Conservation (phyloP, 2,329 filamentous ascomycete genomes). For the Curvularia hawaiiensis region DNA sequence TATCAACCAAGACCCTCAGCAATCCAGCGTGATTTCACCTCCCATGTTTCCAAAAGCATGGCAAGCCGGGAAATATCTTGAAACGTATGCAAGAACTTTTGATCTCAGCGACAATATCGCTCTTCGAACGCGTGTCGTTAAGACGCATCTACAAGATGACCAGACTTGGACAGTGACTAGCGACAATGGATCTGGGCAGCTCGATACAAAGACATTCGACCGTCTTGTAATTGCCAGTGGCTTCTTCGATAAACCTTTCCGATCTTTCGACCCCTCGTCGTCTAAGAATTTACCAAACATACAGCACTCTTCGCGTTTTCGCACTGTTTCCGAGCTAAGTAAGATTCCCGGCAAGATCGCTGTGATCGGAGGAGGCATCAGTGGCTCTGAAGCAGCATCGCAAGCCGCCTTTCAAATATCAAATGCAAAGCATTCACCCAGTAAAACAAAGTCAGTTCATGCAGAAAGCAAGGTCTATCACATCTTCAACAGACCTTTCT, state of each 20-base stretch:
- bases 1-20: constrained; percentile 45
- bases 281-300: constrained; percentile 15
- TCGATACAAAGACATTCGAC: constrained; percentile 60
- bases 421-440: constrained; percentile 61
- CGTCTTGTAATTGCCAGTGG: constrained; percentile 75
- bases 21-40: constrained; percentile 29
- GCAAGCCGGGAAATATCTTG: constrained; percentile 75
- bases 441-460: constrained; percentile 29
- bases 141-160: constrained; percentile 27
- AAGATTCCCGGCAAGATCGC: constrained; percentile 63
- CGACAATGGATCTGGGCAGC: constrained; percentile 20
- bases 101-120: constrained; percentile 57
- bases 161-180: constrained; percentile 27
- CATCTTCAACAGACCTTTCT: constrained; percentile 70
- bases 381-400: constrained; percentile 76
- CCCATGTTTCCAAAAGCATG: constrained; percentile 76
- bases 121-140: constrained; percentile 50
- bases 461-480: constrained; percentile 66
- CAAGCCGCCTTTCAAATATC: constrained; percentile 75
- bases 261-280: constrained; percentile 20
- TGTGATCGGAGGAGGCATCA: constrained; percentile 82
- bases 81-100: constrained; percentile 67
- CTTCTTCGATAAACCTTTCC: constrained; percentile 63
- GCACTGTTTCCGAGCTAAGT: constrained; percentile 27
- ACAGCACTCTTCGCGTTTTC: constrained; percentile 40